A percentile compares a stretch with the other conserved stretches of the same genome.
These are phyloP conservation scores for Pulveroboletus sp. DNA, from an alignment of 768 basidiomycete genomes.

Conservation along the genomic window DNA sequence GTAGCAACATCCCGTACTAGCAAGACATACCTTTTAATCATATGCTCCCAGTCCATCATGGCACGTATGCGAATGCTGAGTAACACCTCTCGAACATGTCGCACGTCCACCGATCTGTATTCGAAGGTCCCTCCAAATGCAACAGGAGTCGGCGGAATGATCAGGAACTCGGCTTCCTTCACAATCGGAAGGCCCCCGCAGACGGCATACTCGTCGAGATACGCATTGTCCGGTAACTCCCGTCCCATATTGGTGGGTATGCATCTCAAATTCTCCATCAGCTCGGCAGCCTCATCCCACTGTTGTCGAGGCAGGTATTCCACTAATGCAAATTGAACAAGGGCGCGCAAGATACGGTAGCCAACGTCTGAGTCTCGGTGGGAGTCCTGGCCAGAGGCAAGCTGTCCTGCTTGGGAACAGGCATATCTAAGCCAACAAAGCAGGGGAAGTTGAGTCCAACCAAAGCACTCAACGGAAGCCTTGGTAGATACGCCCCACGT, in stretches of 20 bases:
- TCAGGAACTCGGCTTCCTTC: not conserved
- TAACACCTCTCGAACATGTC: constrained; percentile 6
- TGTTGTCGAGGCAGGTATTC: constrained; percentile 39
- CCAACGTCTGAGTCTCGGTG: constrained; percentile 33
- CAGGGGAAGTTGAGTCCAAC: constrained; percentile 70
- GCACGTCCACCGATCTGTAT: not conserved
- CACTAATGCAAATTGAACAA: constrained; percentile 74
- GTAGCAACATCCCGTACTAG: constrained; percentile 42
- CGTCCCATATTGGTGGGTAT: constrained; percentile 75
- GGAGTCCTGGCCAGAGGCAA: not conserved
- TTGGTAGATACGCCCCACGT: constrained; percentile 39
- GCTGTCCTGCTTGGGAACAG: constrained; percentile 32
- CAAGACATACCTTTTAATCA: constrained; percentile 21
- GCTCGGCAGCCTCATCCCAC: constrained; percentile 54
- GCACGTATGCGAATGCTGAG: constrained; percentile 17
- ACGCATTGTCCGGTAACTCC: constrained; percentile 62
- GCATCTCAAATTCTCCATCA: constrained; percentile 51
- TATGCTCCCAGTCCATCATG: not conserved
- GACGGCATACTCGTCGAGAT: constrained; percentile 75
- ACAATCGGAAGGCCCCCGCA: constrained; percentile 35
- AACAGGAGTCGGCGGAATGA: not conserved
- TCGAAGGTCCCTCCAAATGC: not conserved
- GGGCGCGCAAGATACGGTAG: constrained; percentile 54
- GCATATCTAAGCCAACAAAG: constrained; percentile 69
- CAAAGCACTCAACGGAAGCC: constrained; percentile 42